A percentile compares a stretch with the other conserved stretches of the same genome.
phyloP scores from a whole-genome alignment of 257 asterid genomes.

The Gentiana straminea region DNA sequence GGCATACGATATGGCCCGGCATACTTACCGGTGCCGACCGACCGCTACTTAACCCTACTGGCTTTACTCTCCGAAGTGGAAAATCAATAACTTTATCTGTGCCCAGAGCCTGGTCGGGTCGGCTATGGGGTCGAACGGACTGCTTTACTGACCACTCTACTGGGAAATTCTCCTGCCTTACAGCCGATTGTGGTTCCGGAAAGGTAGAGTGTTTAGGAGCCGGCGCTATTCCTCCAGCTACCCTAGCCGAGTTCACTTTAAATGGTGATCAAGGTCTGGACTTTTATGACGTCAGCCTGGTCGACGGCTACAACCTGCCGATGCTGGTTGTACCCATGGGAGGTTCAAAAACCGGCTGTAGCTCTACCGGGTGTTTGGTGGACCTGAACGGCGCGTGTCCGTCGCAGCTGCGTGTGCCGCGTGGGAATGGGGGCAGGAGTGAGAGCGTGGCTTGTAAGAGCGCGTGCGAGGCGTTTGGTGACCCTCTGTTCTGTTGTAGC shows the following conservation, averaged over 20 bases:
- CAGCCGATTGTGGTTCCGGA: constrained; percentile 94
- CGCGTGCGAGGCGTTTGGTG: constrained; percentile 96
- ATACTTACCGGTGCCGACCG: constrained; percentile 80
- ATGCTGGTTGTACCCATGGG: constrained; percentile 72
- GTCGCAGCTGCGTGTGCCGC: constrained; percentile 52
- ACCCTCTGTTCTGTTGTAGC: constrained; percentile 80
- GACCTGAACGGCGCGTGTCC: constrained; percentile 90
- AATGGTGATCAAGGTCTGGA: constrained; percentile 82
- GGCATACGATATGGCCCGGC: constrained; percentile 87
- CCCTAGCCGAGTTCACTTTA: constrained; percentile 89
- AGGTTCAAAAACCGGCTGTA: constrained; percentile 62
- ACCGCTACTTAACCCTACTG: constrained; percentile 50
- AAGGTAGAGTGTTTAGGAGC: constrained; percentile 57
- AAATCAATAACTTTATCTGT: constrained; percentile 56
- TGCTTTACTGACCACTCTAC: constrained; percentile 43
- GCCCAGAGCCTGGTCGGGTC: constrained; percentile 84
- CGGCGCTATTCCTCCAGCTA: constrained; percentile 92
- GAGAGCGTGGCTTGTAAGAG: constrained; percentile 79
- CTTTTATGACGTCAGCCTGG: constrained; percentile 88
- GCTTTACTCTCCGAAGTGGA: constrained; percentile 55
- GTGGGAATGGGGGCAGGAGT: constrained; percentile 27
- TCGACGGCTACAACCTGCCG: constrained; percentile 91
- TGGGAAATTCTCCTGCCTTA: constrained; percentile 53
- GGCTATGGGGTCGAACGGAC: constrained; percentile 80
- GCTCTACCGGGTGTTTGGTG: constrained; percentile 76